A percentile compares a stretch with the other conserved stretches of the same genome.
Conservation (phyloP, 345 rosid genomes). For the Eutrema yunnanense region DNA sequence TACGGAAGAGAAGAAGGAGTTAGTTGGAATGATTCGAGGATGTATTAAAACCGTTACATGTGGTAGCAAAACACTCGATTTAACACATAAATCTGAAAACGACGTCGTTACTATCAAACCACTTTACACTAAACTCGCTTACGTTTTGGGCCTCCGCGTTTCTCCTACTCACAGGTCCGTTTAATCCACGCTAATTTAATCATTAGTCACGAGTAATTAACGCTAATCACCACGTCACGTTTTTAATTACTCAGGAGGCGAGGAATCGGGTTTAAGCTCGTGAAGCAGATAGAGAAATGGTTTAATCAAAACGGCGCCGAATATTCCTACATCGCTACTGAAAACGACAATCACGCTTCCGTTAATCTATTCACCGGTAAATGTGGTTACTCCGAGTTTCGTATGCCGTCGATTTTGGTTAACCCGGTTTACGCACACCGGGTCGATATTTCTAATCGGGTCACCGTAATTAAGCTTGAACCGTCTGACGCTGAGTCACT, state of each 20-base stretch:
- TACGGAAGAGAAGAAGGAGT: slow-evolving; percentile 27
- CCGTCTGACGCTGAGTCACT: slow-evolving; percentile 58
- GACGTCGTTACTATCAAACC: slow-evolving; percentile 1
- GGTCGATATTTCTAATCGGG: slow-evolving; percentile 34
- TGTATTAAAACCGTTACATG: slow-evolving; percentile 93
- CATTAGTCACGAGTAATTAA: neutral
- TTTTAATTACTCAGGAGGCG: slow-evolving; percentile 50
- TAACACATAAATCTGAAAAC: neutral
- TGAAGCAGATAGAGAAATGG: slow-evolving; percentile 63
- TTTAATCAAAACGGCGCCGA: slow-evolving; percentile 73
- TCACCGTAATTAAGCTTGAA: slow-evolving; percentile 41
- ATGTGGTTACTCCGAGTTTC: slow-evolving; percentile 87
- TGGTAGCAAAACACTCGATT: slow-evolving; percentile 41
- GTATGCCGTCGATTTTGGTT: slow-evolving; percentile 75
- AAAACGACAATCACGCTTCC: slow-evolving; percentile 80
- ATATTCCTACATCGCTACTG: slow-evolving; percentile 85
- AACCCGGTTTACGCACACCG: slow-evolving; percentile 86
- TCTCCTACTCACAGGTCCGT: slow-evolving; percentile 74
- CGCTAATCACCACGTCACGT: neutral
- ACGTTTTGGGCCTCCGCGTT: slow-evolving; percentile 86
- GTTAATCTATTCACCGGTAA: slow-evolving; percentile 69
- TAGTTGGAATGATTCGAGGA: slow-evolving; percentile 91
- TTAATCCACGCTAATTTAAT: neutral
- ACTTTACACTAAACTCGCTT: slow-evolving; percentile 70
- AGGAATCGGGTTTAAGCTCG: slow-evolving; percentile 76